Conservation (phyloP, 2,329 filamentous ascomycete species). For the Plenodomus biglobosus region DNA sequence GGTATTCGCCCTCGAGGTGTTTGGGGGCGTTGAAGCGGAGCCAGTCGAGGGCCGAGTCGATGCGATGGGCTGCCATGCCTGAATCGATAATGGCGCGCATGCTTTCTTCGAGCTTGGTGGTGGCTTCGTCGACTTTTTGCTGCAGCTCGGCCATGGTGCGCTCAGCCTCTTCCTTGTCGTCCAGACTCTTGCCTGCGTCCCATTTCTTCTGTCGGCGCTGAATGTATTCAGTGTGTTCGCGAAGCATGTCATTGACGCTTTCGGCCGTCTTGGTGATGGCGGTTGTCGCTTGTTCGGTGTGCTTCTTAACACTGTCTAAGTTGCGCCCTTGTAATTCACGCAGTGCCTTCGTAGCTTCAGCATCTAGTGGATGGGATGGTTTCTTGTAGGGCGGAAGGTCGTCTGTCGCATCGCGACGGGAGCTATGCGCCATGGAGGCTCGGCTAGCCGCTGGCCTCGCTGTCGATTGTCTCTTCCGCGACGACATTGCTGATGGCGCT, state of each 20-base stretch:
- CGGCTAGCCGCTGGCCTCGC: neutral
- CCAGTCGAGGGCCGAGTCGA: slow-evolving; percentile 49
- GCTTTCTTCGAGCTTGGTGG: slow-evolving; percentile 58
- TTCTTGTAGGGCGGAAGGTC: slow-evolving; percentile 56
- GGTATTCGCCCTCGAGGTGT: slow-evolving; percentile 30
- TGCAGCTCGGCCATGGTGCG: slow-evolving; percentile 44
- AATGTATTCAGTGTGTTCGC: slow-evolving; percentile 42
- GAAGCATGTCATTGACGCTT: slow-evolving; percentile 59
- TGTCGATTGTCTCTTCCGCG: slow-evolving; percentile 15
- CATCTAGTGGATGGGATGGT: slow-evolving; percentile 55
- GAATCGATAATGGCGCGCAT: slow-evolving; percentile 62
- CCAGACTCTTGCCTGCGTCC: slow-evolving; percentile 40
- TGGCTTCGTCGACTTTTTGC: slow-evolving; percentile 54
- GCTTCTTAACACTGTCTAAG: slow-evolving; percentile 50
- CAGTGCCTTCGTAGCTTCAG: slow-evolving; percentile 50
- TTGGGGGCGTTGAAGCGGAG: slow-evolving; percentile 44
- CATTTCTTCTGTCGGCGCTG: slow-evolving; percentile 37
- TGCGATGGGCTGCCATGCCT: slow-evolving; percentile 49
- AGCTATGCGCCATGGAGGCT: slow-evolving; percentile 10
- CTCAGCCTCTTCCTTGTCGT: slow-evolving; percentile 45
- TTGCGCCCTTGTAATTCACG: slow-evolving; percentile 48
- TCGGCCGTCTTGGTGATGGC: slow-evolving; percentile 54
- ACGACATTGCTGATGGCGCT: slow-evolving; percentile 15
- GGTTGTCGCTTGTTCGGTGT: slow-evolving; percentile 51
- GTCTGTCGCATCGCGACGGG: slow-evolving; percentile 14